phyloP scores from a whole-genome alignment of 2,329 filamentous ascomycete genomes.

The Neonectria neomacrospora region DNA sequence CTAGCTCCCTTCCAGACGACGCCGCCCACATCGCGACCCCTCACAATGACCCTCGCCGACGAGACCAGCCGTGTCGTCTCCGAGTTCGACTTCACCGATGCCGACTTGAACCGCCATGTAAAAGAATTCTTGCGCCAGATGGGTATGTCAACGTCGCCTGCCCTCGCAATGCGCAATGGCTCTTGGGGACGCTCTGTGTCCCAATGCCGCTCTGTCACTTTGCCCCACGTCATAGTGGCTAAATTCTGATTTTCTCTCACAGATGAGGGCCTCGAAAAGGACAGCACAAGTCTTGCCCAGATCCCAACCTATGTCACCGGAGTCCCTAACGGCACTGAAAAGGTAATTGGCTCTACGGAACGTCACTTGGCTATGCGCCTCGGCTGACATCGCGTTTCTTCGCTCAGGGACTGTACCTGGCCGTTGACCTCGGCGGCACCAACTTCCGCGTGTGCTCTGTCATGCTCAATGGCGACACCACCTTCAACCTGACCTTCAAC shows the following conservation, averaged over 20 bases:
- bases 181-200: constrained; percentile 1
- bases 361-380: not conserved
- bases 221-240: constrained; percentile 10
- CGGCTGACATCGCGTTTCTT: constrained; percentile 23
- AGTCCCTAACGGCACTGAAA: constrained; percentile 96
- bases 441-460: constrained; percentile 99
- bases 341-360: constrained; percentile 65
- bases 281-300: constrained; percentile 87
- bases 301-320: constrained; percentile 97
- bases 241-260: constrained; percentile 30
- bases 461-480: constrained; percentile 91
- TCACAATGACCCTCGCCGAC: constrained; percentile 70
- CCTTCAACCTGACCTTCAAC: constrained; percentile 91
- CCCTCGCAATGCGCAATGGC: constrained; percentile 15
- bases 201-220: constrained; percentile 19
- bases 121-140: constrained; percentile 89
- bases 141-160: constrained; percentile 60
- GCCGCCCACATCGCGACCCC: constrained; percentile 64
- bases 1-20: constrained; percentile 64
- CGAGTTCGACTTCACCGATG: constrained; percentile 86
- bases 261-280: constrained; percentile 84
- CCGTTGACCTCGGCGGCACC: constrained; percentile 96
- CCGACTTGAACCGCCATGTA: constrained; percentile 82
- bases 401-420: constrained; percentile 88
- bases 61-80: constrained; percentile 84